Evolutionary conservation across 2,329 filamentous ascomycete species (phyloP), one percentile per base, ranked within the genome.

Genomic region (Exophiala oligosperma): DNA sequence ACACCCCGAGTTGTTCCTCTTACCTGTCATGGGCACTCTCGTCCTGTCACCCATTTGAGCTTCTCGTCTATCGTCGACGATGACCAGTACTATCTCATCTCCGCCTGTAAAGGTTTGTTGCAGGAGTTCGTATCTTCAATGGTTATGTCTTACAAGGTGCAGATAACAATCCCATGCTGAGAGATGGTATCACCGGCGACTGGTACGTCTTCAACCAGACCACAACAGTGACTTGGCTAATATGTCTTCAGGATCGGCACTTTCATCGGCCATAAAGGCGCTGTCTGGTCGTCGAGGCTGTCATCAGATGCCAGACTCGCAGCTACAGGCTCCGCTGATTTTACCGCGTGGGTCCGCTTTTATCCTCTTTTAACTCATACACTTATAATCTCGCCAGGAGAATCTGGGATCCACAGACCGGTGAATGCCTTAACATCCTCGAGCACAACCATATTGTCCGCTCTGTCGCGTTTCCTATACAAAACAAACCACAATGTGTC

Each of bases 141-240:
- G 32, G 7, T 9, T 23, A 43, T 43, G 5, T 21, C 57, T 60
- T n/a, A 63, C 24, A 11, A 52, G 24, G 59, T 59, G 55, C 73
- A 92, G 94, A 99, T 80, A 93, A 93, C 71, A 97, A 97, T 73
- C 94, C 94, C 51, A 97, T 97, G 92, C 88, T 99, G 67, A 90
- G 94, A 65, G 91, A 97, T 77, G 94, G 94, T 63, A 84, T 95
- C 61, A 99, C 93, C 49, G 94, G 94, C 59, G 92, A 97, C 74
- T 97, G 92, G 90, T 90, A 79, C 60, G 80, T 66, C 35, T 37
- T 35, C 8, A 48, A 9, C 35, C 12, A 17, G 12, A 43, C 12
- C 29, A 14, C 14, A 21, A 23, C 9, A 38, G 9, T 32, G 6
- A 38, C 21, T 43, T 43, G 32, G 29, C 55, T 59, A 56, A 56